Conservation (phyloP, 2,329 filamentous ascomycete genomes). For the Simplicillium aogashimaense region DNA sequence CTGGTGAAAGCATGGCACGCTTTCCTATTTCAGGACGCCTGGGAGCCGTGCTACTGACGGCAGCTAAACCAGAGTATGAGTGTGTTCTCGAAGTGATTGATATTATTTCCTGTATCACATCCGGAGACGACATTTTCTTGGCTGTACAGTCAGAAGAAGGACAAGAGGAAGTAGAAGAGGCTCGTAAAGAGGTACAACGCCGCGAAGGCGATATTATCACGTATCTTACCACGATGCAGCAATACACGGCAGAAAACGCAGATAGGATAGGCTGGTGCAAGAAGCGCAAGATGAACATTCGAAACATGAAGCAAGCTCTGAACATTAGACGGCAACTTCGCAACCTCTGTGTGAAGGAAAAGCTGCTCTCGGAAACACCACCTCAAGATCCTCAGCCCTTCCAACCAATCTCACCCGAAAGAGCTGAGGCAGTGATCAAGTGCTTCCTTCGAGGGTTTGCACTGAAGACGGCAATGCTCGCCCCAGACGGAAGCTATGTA, state of each 20-base stretch:
- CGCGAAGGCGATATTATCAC: slow-evolving; percentile 58
- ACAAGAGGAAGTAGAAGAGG: slow-evolving; percentile 40
- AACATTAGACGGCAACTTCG: slow-evolving; percentile 54
- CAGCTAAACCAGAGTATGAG: slow-evolving; percentile 57
- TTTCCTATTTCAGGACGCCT: slow-evolving; percentile 76
- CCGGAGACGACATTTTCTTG: slow-evolving; percentile 53
- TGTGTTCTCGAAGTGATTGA: slow-evolving; percentile 80
- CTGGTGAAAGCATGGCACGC: slow-evolving; percentile 68
- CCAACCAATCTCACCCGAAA: slow-evolving; percentile 41
- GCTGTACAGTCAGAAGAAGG: slow-evolving; percentile 49
- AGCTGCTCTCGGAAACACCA: slow-evolving; percentile 34
- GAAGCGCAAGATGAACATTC: slow-evolving; percentile 42
- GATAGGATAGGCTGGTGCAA: slow-evolving; percentile 49
- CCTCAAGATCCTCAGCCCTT: slow-evolving; percentile 46
- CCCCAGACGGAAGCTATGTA: slow-evolving; percentile 50
- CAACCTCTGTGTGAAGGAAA: slow-evolving; percentile 41
- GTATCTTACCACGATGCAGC: slow-evolving; percentile 52
- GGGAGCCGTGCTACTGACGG: slow-evolving; percentile 73
- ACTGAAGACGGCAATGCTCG: slow-evolving; percentile 49
- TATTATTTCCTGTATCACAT: slow-evolving; percentile 57
- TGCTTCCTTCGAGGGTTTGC: slow-evolving; percentile 55
- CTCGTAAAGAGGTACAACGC: slow-evolving; percentile 46
- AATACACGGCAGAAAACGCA: slow-evolving; percentile 45
- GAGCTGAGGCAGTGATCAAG: slow-evolving; percentile 42
- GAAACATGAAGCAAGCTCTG: slow-evolving; percentile 53